Conservation (phyloP, 441 rosid genomes). For the Syzygium malaccense region DNA sequence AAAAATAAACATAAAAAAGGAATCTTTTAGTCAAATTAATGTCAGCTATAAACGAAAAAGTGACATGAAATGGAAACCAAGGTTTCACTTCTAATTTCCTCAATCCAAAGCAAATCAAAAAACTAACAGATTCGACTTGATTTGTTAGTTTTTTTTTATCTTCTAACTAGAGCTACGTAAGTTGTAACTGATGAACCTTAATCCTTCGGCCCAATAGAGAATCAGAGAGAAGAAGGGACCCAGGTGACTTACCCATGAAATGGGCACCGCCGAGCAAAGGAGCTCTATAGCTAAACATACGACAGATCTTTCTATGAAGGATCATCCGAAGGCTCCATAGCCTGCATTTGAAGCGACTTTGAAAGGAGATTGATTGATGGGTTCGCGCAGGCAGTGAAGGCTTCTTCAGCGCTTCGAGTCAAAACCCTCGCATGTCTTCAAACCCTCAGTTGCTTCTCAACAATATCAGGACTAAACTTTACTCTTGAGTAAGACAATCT, state of each 20-base stretch:
- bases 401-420: background rate
- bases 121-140: too few relatives aligned
- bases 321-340: background rate
- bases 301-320: background rate
- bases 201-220: background rate
- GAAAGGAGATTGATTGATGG: background rate
- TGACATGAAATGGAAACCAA: too few relatives aligned
- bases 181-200: too few relatives aligned
- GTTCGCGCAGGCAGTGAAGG: background rate
- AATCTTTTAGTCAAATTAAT: too few relatives aligned
- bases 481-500: background rate
- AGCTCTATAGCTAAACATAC: background rate
- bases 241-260: background rate
- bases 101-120: too few relatives aligned
- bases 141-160: too few relatives aligned
- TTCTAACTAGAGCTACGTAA: too few relatives aligned
- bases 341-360: background rate
- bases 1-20: too few relatives aligned
- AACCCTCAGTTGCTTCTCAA: background rate
- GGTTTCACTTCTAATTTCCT: too few relatives aligned
- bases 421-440: background rate
- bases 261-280: background rate
- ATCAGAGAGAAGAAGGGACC: background rate
- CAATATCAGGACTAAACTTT: background rate
- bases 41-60: too few relatives aligned